Evolutionary conservation across 108 stramenopile genomes (phyloP), one percentile per base, ranked within the genome.

Genomic region (Mediolabrus comicus): DNA sequence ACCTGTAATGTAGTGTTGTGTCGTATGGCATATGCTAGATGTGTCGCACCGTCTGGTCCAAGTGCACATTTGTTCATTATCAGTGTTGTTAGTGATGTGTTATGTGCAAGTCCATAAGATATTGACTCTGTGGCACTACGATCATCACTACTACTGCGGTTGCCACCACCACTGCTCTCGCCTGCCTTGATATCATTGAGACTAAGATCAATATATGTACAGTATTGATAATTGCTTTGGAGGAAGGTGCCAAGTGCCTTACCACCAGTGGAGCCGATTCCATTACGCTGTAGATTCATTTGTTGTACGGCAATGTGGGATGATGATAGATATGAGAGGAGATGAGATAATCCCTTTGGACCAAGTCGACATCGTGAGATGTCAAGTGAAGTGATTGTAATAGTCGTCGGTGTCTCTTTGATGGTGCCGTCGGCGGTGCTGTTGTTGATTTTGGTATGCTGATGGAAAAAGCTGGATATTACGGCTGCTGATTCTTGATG

Each of bases 111-210:
- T 32, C 31, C 49, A 34, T 31, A 16, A 12, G 65, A 65, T 13
- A 65, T 53, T 0, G 24, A 24, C 16, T 53, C 19, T 16, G 46
- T 26, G 19, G 65, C 65, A 11, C 25, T 46, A 4, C 52, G 65
- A 22, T 34, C 49, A 24, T 52, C 53, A 0, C 19, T n/a, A 7
- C n/a, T n/a, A n/a, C n/a, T n/a, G n/a, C n/a, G n/a, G n/a, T n/a
- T n/a, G n/a, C 33, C 59, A 35, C 12, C n/a, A n/a, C n/a, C n/a
- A n/a, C n/a, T n/a, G n/a, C n/a, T n/a, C n/a, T n/a, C n/a, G n/a
- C 65, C 65, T 14, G 65, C 65, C n/a, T 53, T 53, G 33, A 65
- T 54, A 26, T 65, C 65, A 26, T 65, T 65, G 10, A 65, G 46
- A 53, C 65, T 65, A 9, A 65, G 33, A 24, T 65, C 65, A 1